Conservation (phyloP, 495 filamentous ascomycete genomes). For the Hypoxylon trugodes region DNA sequence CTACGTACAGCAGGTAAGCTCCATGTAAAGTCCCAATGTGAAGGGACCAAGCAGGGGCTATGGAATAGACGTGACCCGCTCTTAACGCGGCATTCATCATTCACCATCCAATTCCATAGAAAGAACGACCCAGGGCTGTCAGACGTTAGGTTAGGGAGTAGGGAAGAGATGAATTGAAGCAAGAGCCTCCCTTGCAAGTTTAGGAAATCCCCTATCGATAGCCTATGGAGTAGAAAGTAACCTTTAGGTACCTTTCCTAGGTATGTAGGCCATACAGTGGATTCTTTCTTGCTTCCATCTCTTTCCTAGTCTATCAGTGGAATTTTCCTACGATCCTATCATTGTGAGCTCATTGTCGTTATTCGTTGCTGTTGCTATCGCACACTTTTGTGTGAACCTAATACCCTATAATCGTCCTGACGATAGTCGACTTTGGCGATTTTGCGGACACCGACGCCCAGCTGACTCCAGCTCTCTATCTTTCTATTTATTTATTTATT, state of each 20-base stretch:
- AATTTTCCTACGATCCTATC: constrained; percentile 2
- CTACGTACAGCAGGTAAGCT: no score
- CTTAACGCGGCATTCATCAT: constrained; percentile 20
- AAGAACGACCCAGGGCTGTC: no score
- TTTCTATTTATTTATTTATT: background rate
- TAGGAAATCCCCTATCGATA: constrained; percentile 23
- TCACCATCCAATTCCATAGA: background rate
- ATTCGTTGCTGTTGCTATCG: no score
- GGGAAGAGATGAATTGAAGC: constrained; percentile 21
- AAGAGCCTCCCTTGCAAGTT: constrained; percentile 28
- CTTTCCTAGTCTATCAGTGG: constrained; percentile 14
- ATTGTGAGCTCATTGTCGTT: constrained; percentile 14
- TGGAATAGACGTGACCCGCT: constrained; percentile 15
- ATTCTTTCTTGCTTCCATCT: constrained; percentile 10
- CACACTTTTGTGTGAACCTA: constrained; percentile 1
- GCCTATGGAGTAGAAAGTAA: background rate
- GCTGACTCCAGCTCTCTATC: background rate
- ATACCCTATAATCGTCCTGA: constrained; percentile 13
- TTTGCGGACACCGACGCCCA: background rate
- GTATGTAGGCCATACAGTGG: background rate
- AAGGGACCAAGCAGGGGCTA: constrained; percentile 30
- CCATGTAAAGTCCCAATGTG: constrained; percentile 27
- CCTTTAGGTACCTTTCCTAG: background rate
- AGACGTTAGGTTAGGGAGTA: no score
- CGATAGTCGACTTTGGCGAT: constrained; percentile 13